Evolutionary conservation across 179 eudicot species (phyloP).

Genomic region (Beta lomatogona): DNA sequence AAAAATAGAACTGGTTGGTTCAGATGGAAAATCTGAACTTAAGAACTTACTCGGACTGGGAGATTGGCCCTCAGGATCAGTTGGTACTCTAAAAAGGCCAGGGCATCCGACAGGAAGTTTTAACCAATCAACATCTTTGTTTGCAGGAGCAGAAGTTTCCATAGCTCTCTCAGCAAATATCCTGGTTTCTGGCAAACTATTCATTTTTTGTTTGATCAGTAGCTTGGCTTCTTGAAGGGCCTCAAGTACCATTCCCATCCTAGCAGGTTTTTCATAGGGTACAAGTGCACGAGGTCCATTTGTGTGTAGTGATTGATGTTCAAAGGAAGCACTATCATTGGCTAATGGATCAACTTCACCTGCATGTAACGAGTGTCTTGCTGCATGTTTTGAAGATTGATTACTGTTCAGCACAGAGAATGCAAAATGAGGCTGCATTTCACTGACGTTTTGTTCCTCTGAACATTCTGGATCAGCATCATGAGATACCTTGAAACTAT

Average conservation of each 20-base stretch:
- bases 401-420: conserved; percentile 28
- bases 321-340: conserved; percentile 14
- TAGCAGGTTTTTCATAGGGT: conserved; percentile 38
- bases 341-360: conserved; percentile 17
- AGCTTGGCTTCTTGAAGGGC: conserved; percentile 73
- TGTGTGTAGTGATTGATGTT: conserved; percentile 22
- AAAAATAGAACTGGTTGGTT: conserved; percentile 27
- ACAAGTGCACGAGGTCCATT: conserved; percentile 31
- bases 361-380: conserved; percentile 13
- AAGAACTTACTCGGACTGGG: conserved; percentile 32
- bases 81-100: conserved; percentile 74
- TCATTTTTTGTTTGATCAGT: conserved; percentile 51
- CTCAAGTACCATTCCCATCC: conserved; percentile 54
- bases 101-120: conserved; percentile 52
- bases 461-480: conserved; percentile 26
- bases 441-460: conserved; percentile 26
- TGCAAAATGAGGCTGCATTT: conserved; percentile 40
- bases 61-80: conserved; percentile 44
- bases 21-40: conserved; percentile 27
- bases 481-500: conserved; percentile 38
- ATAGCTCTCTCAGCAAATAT: conserved; percentile 26
- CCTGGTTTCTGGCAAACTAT: conserved; percentile 25
- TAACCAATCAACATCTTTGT: conserved; percentile 31
- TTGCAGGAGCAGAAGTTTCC: conserved; percentile 30
- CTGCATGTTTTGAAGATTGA: conserved; percentile 26